Evolutionary conservation across 352 stramenopile species (phyloP).

Genomic region (Globisporangium parvum): DNA sequence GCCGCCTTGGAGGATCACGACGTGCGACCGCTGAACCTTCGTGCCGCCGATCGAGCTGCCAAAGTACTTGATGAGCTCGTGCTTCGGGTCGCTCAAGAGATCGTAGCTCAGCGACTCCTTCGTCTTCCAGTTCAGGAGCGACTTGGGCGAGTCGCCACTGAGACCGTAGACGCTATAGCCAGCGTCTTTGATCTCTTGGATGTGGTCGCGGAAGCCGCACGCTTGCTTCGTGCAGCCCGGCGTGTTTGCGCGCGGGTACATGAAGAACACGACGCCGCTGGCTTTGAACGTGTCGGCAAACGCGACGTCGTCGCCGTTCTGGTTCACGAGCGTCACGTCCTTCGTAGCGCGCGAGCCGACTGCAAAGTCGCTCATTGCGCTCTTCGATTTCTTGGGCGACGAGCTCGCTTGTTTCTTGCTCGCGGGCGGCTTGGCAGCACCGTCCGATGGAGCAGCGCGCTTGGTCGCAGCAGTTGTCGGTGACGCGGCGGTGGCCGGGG

Average conservation of each 20-base stretch:
- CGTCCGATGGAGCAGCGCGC: slow-evolving; percentile 19
- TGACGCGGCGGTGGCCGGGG: slow-evolving; percentile 6
- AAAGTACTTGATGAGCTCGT: slow-evolving; percentile 85
- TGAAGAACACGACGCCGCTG: slow-evolving; percentile 83
- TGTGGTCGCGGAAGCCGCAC: slow-evolving; percentile 83
- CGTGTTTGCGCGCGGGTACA: slow-evolving; percentile 85
- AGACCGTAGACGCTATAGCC: slow-evolving; percentile 79
- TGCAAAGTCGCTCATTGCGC: slow-evolving; percentile 12
- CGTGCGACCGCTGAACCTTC: slow-evolving; percentile 82
- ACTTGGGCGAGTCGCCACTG: slow-evolving; percentile 68
- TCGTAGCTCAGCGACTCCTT: slow-evolving; percentile 78
- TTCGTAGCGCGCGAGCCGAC: slow-evolving; percentile 47
- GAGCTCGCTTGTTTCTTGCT: slow-evolving; percentile 40
- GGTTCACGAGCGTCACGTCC: slow-evolving; percentile 67
- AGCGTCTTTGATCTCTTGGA: slow-evolving; percentile 74
- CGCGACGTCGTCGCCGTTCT: slow-evolving; percentile 49
- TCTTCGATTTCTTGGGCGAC: slow-evolving; percentile 9
- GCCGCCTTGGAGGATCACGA: slow-evolving; percentile 74
- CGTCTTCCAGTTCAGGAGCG: slow-evolving; percentile 69
- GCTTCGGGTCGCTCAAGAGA: slow-evolving; percentile 74
- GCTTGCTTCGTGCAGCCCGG: slow-evolving; percentile 86
- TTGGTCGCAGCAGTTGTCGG: slow-evolving; percentile 33
- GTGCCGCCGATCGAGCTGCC: slow-evolving; percentile 70
- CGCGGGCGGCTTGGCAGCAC: slow-evolving; percentile 21
- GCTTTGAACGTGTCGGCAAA: slow-evolving; percentile 73